Conservation (phyloP, 257 asterid genomes). For the Haberlea rhodopensis region DNA sequence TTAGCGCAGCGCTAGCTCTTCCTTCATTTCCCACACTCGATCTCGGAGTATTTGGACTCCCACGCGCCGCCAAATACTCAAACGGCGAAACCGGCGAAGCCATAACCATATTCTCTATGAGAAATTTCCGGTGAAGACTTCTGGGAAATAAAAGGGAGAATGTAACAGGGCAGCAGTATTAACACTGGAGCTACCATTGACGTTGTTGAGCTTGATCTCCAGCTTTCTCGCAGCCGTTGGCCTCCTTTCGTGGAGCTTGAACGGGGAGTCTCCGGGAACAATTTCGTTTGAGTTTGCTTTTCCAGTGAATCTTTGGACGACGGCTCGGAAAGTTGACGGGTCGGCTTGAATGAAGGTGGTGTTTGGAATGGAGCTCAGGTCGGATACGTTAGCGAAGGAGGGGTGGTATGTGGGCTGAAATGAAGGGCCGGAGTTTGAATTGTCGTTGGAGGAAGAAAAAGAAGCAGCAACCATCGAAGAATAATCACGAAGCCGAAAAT, state of each 20-base stretch:
- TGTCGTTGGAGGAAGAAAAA: conserved; percentile 14
- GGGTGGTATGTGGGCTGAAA: conserved; percentile 22
- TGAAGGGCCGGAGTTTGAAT: background rate
- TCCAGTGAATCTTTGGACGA: conserved; percentile 72
- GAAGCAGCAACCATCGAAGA: conserved; percentile 22
- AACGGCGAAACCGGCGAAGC: conserved; percentile 73
- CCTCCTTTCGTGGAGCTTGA: conserved; percentile 74
- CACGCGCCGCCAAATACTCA: conserved; percentile 49
- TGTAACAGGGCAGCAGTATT: background rate
- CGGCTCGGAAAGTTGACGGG: conserved; percentile 72
- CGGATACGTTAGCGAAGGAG: conserved; percentile 22
- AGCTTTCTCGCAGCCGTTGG: conserved; percentile 50
- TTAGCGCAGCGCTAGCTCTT: conserved; percentile 53
- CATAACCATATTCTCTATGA: conserved; percentile 37
- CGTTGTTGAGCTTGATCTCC: conserved; percentile 53
- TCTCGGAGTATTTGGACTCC: conserved; percentile 47
- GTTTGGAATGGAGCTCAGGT: conserved; percentile 43
- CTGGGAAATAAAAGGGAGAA: conserved; percentile 27
- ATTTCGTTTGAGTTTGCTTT: conserved; percentile 32
- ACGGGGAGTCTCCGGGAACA: conserved; percentile 46
- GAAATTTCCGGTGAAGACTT: conserved; percentile 21
- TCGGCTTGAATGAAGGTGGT: conserved; percentile 81
- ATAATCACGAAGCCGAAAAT: background rate
- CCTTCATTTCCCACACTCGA: conserved; percentile 61
- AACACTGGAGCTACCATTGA: background rate